Percentiles rank a stretch among this genome's conserved stretches.
These are phyloP conservation scores for Artemisia princeps DNA, from an alignment of 140 eudicot genomes.

Conservation along the genomic window DNA sequence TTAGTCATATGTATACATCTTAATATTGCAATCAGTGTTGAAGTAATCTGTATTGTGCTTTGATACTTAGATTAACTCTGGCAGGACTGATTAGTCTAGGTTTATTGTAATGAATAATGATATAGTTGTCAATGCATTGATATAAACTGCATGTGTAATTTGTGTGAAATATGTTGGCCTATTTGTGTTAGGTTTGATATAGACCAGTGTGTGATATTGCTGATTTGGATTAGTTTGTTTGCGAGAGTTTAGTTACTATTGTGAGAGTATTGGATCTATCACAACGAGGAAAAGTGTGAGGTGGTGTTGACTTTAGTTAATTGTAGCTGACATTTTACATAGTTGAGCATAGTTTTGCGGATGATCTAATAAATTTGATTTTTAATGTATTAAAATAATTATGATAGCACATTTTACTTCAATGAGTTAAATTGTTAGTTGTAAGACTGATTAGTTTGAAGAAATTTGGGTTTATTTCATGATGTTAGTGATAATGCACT, in stretches of 20 bases:
- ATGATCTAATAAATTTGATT: too few relatives aligned
- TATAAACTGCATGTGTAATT: neutral
- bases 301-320: too few relatives aligned
- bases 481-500: too few relatives aligned
- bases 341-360: neutral
- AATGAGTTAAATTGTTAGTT: neutral
- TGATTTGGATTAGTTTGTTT: neutral
- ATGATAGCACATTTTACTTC: constrained; percentile 2
- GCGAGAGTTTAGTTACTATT: neutral
- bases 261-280: neutral
- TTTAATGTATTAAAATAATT: too few relatives aligned
- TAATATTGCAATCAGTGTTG: neutral
- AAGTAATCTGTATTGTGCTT: too few relatives aligned
- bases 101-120: neutral
- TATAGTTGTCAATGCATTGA: neutral
- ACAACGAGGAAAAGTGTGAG: neutral
- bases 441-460: constrained; percentile 9
- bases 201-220: too few relatives aligned
- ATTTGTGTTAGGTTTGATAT: too few relatives aligned
- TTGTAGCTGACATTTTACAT: neutral
- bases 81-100: constrained; percentile 1
- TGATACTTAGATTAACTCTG: too few relatives aligned
- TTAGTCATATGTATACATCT: constrained; percentile 33
- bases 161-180: too few relatives aligned
- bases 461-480: constrained; percentile 5